Base-by-base conservation (phyloP, 257 asterid genomes). In the Jacaranda mimosifolia region DNA sequence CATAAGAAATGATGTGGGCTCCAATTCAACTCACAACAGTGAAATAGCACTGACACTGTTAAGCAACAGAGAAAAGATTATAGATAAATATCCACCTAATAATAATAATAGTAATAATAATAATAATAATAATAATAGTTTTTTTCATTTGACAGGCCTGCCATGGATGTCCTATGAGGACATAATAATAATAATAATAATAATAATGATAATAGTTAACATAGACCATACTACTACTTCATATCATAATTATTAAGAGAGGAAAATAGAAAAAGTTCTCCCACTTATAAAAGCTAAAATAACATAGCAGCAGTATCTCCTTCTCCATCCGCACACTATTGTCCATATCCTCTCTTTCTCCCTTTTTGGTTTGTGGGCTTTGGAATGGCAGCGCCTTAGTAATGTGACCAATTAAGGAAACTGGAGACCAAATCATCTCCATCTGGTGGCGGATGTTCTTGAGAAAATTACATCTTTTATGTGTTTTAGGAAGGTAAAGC, bases 221-320 rank as follows among this genome's bases (percentile, higher is more conserved):
- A 26, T 26, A 26, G 2, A 26, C 1, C 32, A 26, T 26, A 26
- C 32, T 26, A 26, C 32, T 26, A 26, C 32, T 7, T 48, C 1
- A 53, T 17, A 53, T 6, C 7, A 56, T 6, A 17, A 17, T 56
- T 56, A 56, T 56, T 56, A 56, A 17, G 35, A 18, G 35, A 17
- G 4, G 36, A 56, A 56, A 70, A 39, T 57, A 64, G 49, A 38
- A 79, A 79, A 73, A 59, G 48, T 42, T 72, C 21, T 78, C 36
- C 83, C 83, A 79, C 83, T 79, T 79, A 79, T 72, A 2, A 65
- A 77, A 46, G 57, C 74, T 3, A 79, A 26, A 26, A 26, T 26
- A 26, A 26, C 1, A 79, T 68, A 63, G 15, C 65, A 18, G 42
- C 78, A 11, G 65, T 57, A 17, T 51, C 83, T 56, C 67, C 55